A percentile compares a stretch with the other conserved stretches of the same genome.
Evolutionary conservation across 208 protist genomes (phyloP).

Genomic region (Trypanosoma rangeli): DNA sequence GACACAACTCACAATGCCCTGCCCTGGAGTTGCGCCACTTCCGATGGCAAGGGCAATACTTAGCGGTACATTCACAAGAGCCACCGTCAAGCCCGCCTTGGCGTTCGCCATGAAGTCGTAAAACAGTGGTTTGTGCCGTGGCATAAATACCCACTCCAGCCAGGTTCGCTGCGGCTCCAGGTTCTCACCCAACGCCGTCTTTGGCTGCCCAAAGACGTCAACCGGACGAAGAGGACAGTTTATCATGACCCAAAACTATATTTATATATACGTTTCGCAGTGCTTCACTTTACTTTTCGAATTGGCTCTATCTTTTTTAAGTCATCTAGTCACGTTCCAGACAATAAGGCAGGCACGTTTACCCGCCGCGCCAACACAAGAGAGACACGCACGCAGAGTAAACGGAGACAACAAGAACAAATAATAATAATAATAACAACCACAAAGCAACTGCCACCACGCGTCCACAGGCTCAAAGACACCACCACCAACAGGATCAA

Average conservation of each 20-base stretch:
- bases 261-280: not conserved
- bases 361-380: no score
- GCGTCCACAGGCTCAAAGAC: no score
- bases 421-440: no score
- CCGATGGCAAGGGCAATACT: constrained; percentile 38
- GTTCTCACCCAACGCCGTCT: constrained; percentile 28
- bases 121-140: constrained; percentile 32
- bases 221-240: constrained; percentile 15
- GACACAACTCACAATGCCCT: constrained; percentile 35
- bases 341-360: no score
- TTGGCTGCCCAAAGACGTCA: constrained; percentile 34
- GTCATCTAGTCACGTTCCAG: no score
- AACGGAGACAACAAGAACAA: no score
- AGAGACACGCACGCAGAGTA: no score
- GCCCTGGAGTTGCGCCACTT: constrained; percentile 29
- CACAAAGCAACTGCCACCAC: no score
- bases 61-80: constrained; percentile 33
- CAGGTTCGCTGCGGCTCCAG: constrained; percentile 29
- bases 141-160: constrained; percentile 34
- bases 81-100: constrained; percentile 26
- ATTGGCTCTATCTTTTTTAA: not conserved
- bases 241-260: constrained; percentile 10
- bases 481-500: no score
- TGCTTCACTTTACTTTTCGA: not conserved
- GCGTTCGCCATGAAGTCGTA: constrained; percentile 23